Percentiles rank a stretch among this genome's conserved stretches.
Conservation (phyloP, 345 rosid species). For the Moricandia moricandioides region DNA sequence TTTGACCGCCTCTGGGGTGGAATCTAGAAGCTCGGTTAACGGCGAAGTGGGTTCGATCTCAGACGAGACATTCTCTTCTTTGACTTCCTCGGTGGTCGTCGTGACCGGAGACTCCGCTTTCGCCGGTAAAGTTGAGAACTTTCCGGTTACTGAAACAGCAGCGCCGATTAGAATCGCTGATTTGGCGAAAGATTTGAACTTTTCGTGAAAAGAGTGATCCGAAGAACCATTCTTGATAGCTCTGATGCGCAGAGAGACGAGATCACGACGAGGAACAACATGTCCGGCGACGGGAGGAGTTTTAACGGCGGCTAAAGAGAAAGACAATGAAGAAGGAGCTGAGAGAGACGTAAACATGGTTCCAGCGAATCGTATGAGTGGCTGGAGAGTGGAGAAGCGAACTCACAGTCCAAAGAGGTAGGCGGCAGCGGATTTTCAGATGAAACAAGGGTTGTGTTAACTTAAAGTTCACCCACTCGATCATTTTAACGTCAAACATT, state of each 20-base stretch:
- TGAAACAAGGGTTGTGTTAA: not conserved
- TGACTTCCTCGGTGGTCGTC: conserved; percentile 28
- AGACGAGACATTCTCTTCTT: conserved; percentile 15
- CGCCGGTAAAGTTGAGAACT: conserved; percentile 44
- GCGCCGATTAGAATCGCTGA: conserved; percentile 54
- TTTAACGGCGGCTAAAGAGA: conserved; percentile 29
- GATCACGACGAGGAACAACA: conserved; percentile 23
- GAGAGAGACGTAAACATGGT: conserved; percentile 43
- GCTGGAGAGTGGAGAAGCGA: not conserved
- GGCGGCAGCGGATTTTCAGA: not conserved
- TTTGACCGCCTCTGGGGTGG: conserved; percentile 51
- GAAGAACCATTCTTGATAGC: conserved; percentile 29
- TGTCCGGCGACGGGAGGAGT: conserved; percentile 29
- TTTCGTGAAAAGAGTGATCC: conserved; percentile 17
- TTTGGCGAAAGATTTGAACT: conserved; percentile 48
- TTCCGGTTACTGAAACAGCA: conserved; percentile 49
- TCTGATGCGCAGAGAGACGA: conserved; percentile 18
- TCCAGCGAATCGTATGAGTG: conserved; percentile 3
- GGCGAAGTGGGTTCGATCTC: conserved; percentile 35
- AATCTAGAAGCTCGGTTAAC: conserved; percentile 47
- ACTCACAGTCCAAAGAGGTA: not conserved
- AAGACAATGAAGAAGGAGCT: conserved; percentile 23
- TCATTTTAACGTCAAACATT: not conserved
- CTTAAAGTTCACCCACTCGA: not conserved
- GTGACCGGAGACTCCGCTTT: conserved; percentile 56